A percentile compares a stretch with the other conserved stretches of the same genome.
Conservation (phyloP, 1,284 basidiomycete species). For the Cryptococcus sp. region DNA sequence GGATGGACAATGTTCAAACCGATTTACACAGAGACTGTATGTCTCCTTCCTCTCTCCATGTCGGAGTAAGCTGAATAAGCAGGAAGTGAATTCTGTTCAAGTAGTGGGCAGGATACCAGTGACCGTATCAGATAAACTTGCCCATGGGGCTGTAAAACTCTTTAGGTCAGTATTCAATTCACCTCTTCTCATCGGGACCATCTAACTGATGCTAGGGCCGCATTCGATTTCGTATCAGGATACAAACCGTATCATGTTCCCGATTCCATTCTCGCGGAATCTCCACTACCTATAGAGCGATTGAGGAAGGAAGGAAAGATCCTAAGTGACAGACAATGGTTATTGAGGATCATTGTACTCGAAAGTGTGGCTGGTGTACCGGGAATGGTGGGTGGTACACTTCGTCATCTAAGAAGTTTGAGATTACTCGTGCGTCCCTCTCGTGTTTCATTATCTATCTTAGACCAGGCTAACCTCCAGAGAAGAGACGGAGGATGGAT, state of each 20-base stretch:
- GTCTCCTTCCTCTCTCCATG: constrained; percentile 5
- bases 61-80: not conserved
- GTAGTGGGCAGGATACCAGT: constrained; percentile 66
- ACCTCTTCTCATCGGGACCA: not conserved
- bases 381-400: constrained; percentile 86
- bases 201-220: constrained; percentile 48
- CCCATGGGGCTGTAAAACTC: constrained; percentile 60
- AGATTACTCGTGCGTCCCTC: constrained; percentile 64
- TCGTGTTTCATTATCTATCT: not conserved
- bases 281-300: constrained; percentile 60
- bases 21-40: constrained; percentile 43
- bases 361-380: constrained; percentile 90
- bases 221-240: constrained; percentile 63
- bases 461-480: constrained; percentile 42
- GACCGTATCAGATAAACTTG: constrained; percentile 68
- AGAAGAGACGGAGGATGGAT: constrained; percentile 85
- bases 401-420: constrained; percentile 75
- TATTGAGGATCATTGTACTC: constrained; percentile 77
- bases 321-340: constrained; percentile 70
- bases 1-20: constrained; percentile 46
- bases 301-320: constrained; percentile 68
- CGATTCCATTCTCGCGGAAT: constrained; percentile 21
- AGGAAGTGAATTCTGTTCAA: constrained; percentile 52
- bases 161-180: constrained; percentile 49
- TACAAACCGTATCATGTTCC: constrained; percentile 66